Evolutionary conservation across 2,329 filamentous ascomycete genomes (phyloP), one percentile per base, ranked within the genome.

Genomic region (Corniculantispora saksenae): DNA sequence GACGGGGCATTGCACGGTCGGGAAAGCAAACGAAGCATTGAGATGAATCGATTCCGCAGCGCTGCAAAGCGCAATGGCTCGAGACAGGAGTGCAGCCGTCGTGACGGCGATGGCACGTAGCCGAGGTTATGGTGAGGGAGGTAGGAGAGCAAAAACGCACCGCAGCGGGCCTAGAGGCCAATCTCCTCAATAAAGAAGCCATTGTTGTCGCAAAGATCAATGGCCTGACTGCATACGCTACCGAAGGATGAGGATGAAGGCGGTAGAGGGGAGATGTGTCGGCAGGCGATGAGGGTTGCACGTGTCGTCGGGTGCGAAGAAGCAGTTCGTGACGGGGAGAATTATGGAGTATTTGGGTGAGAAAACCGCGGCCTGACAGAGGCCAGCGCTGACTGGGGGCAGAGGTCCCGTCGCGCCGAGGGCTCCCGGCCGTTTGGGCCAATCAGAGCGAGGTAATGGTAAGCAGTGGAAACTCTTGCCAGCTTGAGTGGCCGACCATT

Each of bases 111-210:
- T 38, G 53, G 35, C 63, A 56, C 15, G 43, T 56, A 61, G 67
- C 67, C 69, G 68, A 66, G 45, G 66, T 63, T 27, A 48, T 65
- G 68, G 70, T 64, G 66, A 68, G 69, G 9, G 29, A n/a, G 47
- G 56, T 51, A 32, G 29, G 47, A 59, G 61, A 59, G 54, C 57
- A 54, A 64, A 32, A 56, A 84, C 86, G 76, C 75, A 88, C 86
- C 72, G 84, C 78, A 79, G 84, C 78, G 79, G 85, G 80, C 76
- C 81, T 80, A 73, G 81, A 76, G 75, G 83, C 81, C 74, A 89
- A 78, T 77, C 84, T 85, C 79, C 86, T 85, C 83, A 88, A 80
- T 76, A 85, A 85, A 77, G 86, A 86, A 79, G 87, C 85, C 81
- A 85, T 88, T 73, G 67, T 79, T 72, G 74, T 70, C 71, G 69